Evolutionary conservation across 2,329 filamentous ascomycete genomes (phyloP), one percentile per base, ranked within the genome.

Genomic region (Colletotrichum sansevieriae): DNA sequence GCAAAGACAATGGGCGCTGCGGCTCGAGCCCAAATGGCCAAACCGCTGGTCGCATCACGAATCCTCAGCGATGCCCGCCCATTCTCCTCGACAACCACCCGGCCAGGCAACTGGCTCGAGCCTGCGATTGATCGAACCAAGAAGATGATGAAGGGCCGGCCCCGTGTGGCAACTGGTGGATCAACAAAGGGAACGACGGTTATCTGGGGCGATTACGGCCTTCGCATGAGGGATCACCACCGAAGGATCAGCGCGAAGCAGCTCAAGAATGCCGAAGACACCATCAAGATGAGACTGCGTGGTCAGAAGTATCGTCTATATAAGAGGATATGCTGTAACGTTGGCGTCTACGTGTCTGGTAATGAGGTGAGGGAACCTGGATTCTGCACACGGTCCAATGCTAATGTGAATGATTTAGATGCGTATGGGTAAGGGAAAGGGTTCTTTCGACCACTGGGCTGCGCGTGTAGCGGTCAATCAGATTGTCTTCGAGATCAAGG

Each of bases 371-470:
- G 87, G 12, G n/a, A 11, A 2, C 8, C 33, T 10, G 39, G 15
- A 61, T n/a, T 46, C 6, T 10, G 20, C 44, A 4, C n/a, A 29
- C 4, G 8, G 39, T 29, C 12, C n/a, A 4, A 29, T 57, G 39
- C 63, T 71, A 9, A 66, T 51, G 18, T 4, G 54, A 29, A 63
- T 29, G 35, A 61, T 54, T 7, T 72, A 91, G 89, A 92, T 94
- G 79, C 92, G 96, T 88, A 99, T 99, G 97, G 96, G 96, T 79
- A 99, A 98, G 83, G 96, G 96, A 82, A 99, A 99, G 80, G 96
- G 96, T 74, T 92, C 91, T 71, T 98, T 99, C 78, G 96, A 99
- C 79, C 93, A 97, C 78, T 99, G 96, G 96, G 94, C 95, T 4
- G 89, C 92, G 22, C 90, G 95, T 80, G 90, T 98, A 73, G 90